Base-by-base conservation (phyloP, 805 yeast genomes). In the Lachancea cidri region DNA sequence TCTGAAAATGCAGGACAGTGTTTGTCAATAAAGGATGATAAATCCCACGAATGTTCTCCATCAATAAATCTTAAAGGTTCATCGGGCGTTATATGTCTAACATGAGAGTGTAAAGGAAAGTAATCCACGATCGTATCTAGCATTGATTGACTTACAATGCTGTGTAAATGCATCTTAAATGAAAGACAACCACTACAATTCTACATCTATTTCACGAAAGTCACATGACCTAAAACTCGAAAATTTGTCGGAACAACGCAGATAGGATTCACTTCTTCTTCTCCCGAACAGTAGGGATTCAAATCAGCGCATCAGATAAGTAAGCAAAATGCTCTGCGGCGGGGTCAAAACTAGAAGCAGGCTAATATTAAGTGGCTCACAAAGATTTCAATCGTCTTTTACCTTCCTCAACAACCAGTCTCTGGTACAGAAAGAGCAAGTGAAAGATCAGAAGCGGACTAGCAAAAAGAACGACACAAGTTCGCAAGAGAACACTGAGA, bases 1-100 rank as follows among this genome's bases (percentile, higher is more conserved):
- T 70, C 55, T 11, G 55, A 49, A 39, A 77, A 72, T 41, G 68
- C 75, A 1, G 80, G 79, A 13, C 68, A 60, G 35, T 55, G 47
- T 6, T 53, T 47, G 31, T 60, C 54, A 7, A 73, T 58, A 15
- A 73, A 52, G 17, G 60, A 42, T 16, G 46, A 41, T 22, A 65
- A 13, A 20, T 44, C 41, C 4, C 17, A 5, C 11, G 31, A 7
- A 8, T 11, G 11, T 19, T 17, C 18, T 19, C 33, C 17, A 14
- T 31, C 13, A 9, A 29, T 36, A 24, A 41, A 44, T 29, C 38
- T 35, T 29, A 44, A 29, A 4, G 40, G 39, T 19, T 44, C 43
- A 18, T 39, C 20, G 13, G 47, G 44, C 29, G 35, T 17, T 9
- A 33, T 37, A 29, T 44, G 47, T 27, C 31, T 33, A 2, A 44